Percentiles rank a stretch among this genome's conserved stretches.
Conservation (phyloP, 805 yeast species). For the Debaryomyces maramus region DNA sequence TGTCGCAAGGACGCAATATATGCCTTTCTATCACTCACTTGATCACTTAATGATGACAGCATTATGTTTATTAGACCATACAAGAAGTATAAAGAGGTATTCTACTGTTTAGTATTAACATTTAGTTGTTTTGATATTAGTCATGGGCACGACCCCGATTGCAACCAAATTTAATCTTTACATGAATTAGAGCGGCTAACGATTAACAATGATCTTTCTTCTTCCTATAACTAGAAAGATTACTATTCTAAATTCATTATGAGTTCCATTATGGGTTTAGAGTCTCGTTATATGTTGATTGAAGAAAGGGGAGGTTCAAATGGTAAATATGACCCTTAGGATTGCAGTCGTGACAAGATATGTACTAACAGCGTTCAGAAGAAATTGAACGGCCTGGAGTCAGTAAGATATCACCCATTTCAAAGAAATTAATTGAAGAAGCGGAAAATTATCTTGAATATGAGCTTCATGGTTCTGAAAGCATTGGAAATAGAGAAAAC, state of each 20-base stretch:
- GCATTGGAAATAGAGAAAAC: no score
- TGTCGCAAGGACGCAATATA: conserved; percentile 18
- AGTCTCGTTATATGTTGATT: no score
- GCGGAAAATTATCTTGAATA: no score
- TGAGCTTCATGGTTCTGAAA: no score
- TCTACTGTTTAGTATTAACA: not conserved
- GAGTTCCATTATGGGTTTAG: no score
- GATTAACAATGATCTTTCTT: no score
- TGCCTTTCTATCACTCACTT: conserved; percentile 15
- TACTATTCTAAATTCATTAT: no score
- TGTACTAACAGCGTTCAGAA: not conserved
- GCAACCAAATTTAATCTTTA: not conserved
- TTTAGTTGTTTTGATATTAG: not conserved
- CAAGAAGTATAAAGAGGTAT: not conserved
- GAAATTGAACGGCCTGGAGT: no score
- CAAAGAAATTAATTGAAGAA: no score
- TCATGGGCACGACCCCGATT: not conserved
- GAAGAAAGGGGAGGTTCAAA: not conserved
- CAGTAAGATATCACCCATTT: no score
- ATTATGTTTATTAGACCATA: not conserved
- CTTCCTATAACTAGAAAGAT: no score
- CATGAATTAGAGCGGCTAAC: not conserved
- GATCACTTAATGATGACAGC: conserved; percentile 7
- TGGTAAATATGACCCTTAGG: not conserved
- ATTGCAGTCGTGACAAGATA: no score